phyloP scores from a whole-genome alignment of 768 basidiomycete species.

The Lactifluus volemus region DNA sequence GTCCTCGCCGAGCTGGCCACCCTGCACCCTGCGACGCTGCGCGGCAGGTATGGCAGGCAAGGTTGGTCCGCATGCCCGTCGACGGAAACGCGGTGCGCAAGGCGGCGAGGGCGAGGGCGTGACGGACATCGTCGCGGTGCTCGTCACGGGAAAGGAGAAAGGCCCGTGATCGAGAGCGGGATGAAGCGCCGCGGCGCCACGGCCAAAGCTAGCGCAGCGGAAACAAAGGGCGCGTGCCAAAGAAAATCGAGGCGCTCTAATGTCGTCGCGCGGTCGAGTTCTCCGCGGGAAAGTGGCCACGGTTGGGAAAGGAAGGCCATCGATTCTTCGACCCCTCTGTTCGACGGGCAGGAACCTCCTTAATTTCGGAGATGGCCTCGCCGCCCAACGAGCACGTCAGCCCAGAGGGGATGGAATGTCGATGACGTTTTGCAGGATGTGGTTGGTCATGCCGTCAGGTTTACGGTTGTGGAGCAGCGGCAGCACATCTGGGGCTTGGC shows the following conservation, averaged over 20 bases:
- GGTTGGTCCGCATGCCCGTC: slow-evolving; percentile 64
- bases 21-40: too few species aligned
- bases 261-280: slow-evolving; percentile 70
- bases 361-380: too few species aligned
- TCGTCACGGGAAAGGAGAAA: slow-evolving; percentile 87
- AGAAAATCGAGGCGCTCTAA: slow-evolving; percentile 78
- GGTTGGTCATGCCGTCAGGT: slow-evolving; percentile 52
- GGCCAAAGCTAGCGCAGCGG: slow-evolving; percentile 62
- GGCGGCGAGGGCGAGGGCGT: slow-evolving; percentile 76
- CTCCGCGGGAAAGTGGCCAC: slow-evolving; percentile 52
- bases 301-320: slow-evolving; percentile 84
- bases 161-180: slow-evolving; percentile 79
- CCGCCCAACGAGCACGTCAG: too few species aligned
- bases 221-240: too few species aligned
- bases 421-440: slow-evolving; percentile 64
- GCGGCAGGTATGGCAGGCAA: slow-evolving; percentile 51
- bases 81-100: slow-evolving; percentile 42
- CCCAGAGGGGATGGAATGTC: too few species aligned
- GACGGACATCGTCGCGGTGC: slow-evolving; percentile 82
- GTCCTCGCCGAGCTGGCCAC: too few species aligned
- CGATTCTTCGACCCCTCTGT: slow-evolving; percentile 85
- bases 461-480: slow-evolving; percentile 55
- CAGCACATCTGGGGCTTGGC: slow-evolving; percentile 70
- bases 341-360: too few species aligned
- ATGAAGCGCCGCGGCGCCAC: slow-evolving; percentile 72